Conservation (phyloP, 371 early-diverging fungal species). For the Mucor racemosus region DNA sequence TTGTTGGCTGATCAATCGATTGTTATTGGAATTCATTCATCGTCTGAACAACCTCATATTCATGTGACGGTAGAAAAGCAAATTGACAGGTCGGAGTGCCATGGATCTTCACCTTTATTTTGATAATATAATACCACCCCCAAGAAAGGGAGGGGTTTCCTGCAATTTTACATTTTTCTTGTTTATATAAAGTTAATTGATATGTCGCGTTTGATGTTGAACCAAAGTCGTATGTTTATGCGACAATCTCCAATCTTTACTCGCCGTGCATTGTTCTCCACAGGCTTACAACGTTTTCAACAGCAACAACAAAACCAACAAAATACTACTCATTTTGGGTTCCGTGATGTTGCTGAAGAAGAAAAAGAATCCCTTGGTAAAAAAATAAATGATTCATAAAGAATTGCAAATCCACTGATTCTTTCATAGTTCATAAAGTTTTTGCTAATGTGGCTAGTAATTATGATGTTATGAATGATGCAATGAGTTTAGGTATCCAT, state of each 20-base stretch:
- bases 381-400: background rate
- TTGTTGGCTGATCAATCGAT: too few species aligned
- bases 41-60: too few species aligned
- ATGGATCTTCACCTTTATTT: too few species aligned
- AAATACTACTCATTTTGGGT: slow-evolving; percentile 89
- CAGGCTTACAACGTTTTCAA: slow-evolving; percentile 8
- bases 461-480: slow-evolving; percentile 98
- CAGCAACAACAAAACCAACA: slow-evolving; percentile 17
- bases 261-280: slow-evolving; percentile 17
- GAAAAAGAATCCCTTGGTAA: slow-evolving; percentile 86
- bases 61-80: too few species aligned
- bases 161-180: background rate
- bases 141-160: too few species aligned
- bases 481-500: slow-evolving; percentile 94
- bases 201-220: slow-evolving; percentile 16
- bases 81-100: too few species aligned
- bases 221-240: slow-evolving; percentile 18
- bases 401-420: background rate
- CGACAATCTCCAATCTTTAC: slow-evolving; percentile 11
- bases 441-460: slow-evolving; percentile 91
- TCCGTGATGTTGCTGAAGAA: slow-evolving; percentile 81
- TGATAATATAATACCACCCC: too few species aligned
- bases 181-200: background rate
- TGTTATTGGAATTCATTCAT: too few species aligned
- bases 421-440: slow-evolving; percentile 76